phyloP scores from a whole-genome alignment of 768 basidiomycete genomes.

The Antrodiella citrinella region DNA sequence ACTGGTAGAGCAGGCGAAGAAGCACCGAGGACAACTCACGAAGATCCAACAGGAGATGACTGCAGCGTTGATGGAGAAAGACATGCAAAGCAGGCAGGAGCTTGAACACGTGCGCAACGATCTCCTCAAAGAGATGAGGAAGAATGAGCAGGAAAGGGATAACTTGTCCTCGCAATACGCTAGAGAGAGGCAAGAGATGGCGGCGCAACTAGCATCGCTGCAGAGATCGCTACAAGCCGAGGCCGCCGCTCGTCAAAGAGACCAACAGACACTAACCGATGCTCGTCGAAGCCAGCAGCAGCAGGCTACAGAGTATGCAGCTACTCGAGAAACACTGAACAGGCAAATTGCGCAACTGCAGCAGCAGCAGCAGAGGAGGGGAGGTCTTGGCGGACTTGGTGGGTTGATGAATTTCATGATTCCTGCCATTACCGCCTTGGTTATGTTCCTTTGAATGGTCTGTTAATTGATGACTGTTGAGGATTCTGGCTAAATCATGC shows the following conservation, averaged over 20 bases:
- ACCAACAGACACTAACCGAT: not conserved
- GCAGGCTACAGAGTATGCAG: not conserved
- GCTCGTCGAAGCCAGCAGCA: not conserved
- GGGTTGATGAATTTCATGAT: not conserved
- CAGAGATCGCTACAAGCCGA: not conserved
- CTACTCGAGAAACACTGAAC: not conserved
- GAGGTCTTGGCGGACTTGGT: not conserved
- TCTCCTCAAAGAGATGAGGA: not conserved
- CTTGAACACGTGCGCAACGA: constrained; percentile 1
- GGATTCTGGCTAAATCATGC: too few species aligned
- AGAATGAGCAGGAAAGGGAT: not conserved
- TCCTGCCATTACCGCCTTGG: not conserved
- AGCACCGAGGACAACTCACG: constrained; percentile 8
- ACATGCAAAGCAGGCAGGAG: constrained; percentile 4
- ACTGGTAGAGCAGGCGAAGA: constrained; percentile 1
- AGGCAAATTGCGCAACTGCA: not conserved
- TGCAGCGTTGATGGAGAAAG: constrained; percentile 10
- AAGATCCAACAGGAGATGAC: constrained; percentile 16
- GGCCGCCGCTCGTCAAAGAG: not conserved
- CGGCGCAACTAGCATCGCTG: not conserved
- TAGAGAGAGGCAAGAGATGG: constrained; percentile 1
- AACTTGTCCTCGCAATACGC: constrained; percentile 4
- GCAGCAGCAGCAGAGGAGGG: not conserved
- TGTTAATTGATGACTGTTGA: too few species aligned
- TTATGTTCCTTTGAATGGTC: not conserved